Conservation (phyloP, 768 basidiomycete species). For the Macrolepiota albuminosa region DNA sequence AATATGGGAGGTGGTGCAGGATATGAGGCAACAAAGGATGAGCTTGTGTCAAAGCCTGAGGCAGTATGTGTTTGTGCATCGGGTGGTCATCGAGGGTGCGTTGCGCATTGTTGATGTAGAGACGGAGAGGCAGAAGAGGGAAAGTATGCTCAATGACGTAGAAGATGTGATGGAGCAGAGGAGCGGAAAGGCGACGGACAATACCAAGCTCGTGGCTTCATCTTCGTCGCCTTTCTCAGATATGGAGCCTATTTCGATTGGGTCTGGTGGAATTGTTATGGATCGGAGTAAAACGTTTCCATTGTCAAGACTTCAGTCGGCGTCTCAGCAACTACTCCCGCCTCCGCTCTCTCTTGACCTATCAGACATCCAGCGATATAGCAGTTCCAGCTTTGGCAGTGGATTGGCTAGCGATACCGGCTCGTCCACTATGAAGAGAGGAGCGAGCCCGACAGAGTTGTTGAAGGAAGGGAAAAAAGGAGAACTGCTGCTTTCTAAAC, state of each 20-base stretch:
- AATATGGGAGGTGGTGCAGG: conserved; percentile 77
- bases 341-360: neutral
- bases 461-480: conserved; percentile 56
- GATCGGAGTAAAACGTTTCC: neutral
- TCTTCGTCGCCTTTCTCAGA: neutral
- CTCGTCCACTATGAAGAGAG: conserved; percentile 52
- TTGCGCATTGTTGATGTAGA: conserved; percentile 72
- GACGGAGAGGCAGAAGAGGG: conserved; percentile 16
- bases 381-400: conserved; percentile 1
- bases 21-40: conserved; percentile 96
- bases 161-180: neutral
- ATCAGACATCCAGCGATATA: neutral
- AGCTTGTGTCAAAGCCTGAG: conserved; percentile 90
- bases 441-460: conserved; percentile 69
- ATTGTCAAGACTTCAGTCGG: neutral
- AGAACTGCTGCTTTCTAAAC: conserved; percentile 52
- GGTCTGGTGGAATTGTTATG: neutral
- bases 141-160: neutral
- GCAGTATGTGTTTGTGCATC: conserved; percentile 93
- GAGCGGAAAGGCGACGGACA: conserved; percentile 6
- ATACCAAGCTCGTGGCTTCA: neutral
- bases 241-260: neutral
- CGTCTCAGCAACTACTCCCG: conserved; percentile 3
- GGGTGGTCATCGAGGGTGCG: conserved; percentile 77
- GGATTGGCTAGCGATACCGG: conserved; percentile 10